Conservation (phyloP, 202 grass and related monocot species). For the Schoenoplectus triqueter region DNA sequence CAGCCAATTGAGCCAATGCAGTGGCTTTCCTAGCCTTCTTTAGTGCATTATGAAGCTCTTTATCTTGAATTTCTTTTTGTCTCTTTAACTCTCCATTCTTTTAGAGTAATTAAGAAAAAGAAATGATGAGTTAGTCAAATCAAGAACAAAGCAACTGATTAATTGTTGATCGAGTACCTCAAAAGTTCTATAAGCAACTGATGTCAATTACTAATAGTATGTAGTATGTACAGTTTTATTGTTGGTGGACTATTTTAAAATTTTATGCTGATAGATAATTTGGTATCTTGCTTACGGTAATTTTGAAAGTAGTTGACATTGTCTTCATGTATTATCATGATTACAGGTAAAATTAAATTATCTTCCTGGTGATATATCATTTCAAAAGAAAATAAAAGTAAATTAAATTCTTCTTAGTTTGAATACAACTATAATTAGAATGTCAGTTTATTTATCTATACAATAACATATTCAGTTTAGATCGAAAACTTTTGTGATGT, state of each 20-base stretch:
- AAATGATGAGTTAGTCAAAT: not conserved
- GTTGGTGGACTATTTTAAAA: not conserved
- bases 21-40: slow-evolving; percentile 49
- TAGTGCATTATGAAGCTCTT: slow-evolving; percentile 56
- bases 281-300: too few species aligned
- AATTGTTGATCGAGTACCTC: not conserved
- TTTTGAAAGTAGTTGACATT: not conserved
- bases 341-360: slow-evolving; percentile 10
- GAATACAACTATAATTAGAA: not conserved
- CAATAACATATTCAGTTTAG: not conserved
- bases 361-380: not conserved
- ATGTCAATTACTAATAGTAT: not conserved
- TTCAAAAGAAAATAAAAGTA: not conserved
- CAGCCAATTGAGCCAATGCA: slow-evolving; percentile 53
- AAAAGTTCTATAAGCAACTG: not conserved
- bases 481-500: slow-evolving; percentile 31
- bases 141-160: slow-evolving; percentile 5
- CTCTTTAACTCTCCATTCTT: slow-evolving; percentile 63
- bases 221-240: not conserved
- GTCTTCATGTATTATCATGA: not conserved
- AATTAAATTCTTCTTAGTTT: not conserved
- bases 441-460: too few species aligned
- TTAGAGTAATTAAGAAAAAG: slow-evolving; percentile 29
- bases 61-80: slow-evolving; percentile 71
- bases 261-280: too few species aligned